Percentiles rank a stretch among this genome's conserved stretches.
Conservation (phyloP, 306 rosid species). For the Vigna unguiculata region DNA sequence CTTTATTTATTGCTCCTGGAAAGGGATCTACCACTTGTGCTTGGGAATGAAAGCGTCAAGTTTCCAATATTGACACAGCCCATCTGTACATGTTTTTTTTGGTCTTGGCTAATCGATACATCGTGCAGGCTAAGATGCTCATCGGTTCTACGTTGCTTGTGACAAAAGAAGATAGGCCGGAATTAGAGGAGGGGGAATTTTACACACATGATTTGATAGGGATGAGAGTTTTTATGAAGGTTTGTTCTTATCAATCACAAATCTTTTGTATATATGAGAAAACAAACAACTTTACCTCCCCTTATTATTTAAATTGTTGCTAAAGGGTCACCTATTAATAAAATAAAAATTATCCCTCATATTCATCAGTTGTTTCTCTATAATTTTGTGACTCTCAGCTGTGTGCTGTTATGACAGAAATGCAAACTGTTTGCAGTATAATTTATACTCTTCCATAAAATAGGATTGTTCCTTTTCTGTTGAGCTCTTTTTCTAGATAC, state of each 20-base stretch:
- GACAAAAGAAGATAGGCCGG: slow-evolving; percentile 84
- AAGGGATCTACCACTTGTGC: background rate
- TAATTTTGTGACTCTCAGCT: slow-evolving; percentile 34
- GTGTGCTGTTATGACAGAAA: slow-evolving; percentile 20
- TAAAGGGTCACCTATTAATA: background rate
- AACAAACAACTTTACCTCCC: slow-evolving; percentile 16
- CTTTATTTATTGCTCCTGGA: slow-evolving; percentile 13
- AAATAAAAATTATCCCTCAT: slow-evolving; percentile 13
- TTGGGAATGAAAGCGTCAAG: slow-evolving; percentile 11
- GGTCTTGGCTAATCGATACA: slow-evolving; percentile 39
- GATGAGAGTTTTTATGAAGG: slow-evolving; percentile 89
- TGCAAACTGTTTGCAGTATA: slow-evolving; percentile 33
- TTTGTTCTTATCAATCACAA: slow-evolving; percentile 43
- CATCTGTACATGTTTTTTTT: slow-evolving; percentile 37
- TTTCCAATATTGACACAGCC: slow-evolving; percentile 15
- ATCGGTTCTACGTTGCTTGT: slow-evolving; percentile 87
- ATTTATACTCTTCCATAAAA: slow-evolving; percentile 20
- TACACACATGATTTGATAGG: slow-evolving; percentile 90
- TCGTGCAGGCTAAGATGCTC: slow-evolving; percentile 83
- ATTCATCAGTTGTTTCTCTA: slow-evolving; percentile 16
- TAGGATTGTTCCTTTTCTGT: background rate
- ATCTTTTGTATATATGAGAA: background rate
- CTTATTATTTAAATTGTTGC: slow-evolving; percentile 29
- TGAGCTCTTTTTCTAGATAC: slow-evolving; percentile 17
- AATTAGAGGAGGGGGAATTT: slow-evolving; percentile 85